phyloP scores from a whole-genome alignment of 129 eudicot genomes.

The Lonicera japonica region DNA sequence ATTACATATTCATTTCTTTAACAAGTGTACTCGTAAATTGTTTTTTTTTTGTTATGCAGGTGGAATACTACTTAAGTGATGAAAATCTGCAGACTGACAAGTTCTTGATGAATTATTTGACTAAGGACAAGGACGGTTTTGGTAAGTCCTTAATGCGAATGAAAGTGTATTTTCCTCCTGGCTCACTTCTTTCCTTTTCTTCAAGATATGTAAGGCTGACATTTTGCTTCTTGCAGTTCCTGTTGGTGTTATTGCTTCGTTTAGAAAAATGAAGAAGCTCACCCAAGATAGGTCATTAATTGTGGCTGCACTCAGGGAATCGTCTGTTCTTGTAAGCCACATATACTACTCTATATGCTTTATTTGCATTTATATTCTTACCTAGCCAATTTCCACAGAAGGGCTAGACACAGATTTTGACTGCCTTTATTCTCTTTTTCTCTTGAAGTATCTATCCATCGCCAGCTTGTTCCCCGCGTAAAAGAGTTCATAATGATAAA shows the following conservation, averaged over 20 bases:
- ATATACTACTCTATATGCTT: background rate
- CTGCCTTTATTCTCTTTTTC: background rate
- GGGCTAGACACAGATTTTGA: background rate
- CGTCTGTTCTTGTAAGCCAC: constrained; percentile 63
- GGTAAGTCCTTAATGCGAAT: constrained; percentile 24
- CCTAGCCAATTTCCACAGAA: background rate
- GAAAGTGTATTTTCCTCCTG: background rate
- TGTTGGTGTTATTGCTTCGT: constrained; percentile 61
- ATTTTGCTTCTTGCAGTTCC: constrained; percentile 65
- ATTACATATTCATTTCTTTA: no score
- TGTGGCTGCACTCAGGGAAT: constrained; percentile 75
- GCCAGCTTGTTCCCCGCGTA: background rate
- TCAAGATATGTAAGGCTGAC: background rate
- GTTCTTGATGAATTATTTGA: constrained; percentile 45
- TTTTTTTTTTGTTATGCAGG: constrained; percentile 22
- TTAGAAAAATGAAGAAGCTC: constrained; percentile 32
- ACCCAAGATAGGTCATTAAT: constrained; percentile 54
- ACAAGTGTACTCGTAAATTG: background rate
- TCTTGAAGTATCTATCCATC: background rate
- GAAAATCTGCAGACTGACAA: constrained; percentile 51
- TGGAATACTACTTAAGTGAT: constrained; percentile 63
- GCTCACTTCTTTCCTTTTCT: background rate
- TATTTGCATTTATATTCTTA: background rate
- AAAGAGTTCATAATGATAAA: background rate
- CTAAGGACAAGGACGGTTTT: constrained; percentile 40